Conservation (phyloP, 306 rosid species). For the Citrullus colocynthis region DNA sequence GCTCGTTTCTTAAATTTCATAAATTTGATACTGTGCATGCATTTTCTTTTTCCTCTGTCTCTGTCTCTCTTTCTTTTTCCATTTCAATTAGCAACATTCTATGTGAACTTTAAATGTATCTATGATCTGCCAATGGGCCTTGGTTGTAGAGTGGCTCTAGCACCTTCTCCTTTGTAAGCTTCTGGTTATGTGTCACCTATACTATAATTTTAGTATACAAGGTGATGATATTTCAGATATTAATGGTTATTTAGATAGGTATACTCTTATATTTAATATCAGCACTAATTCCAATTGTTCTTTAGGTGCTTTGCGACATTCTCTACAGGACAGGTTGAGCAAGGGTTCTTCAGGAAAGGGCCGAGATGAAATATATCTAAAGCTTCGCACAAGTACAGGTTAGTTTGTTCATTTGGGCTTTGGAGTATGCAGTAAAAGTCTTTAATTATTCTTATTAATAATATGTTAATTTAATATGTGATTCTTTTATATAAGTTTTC, state of each 20-base stretch:
- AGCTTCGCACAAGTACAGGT: constrained; percentile 94
- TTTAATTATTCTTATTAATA: neutral
- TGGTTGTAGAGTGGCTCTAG: neutral
- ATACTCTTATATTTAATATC: neutral
- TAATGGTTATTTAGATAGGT: neutral
- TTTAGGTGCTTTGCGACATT: constrained; percentile 85
- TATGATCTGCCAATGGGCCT: neutral
- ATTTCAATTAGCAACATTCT: neutral
- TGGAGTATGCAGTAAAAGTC: neutral
- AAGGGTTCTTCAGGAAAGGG: constrained; percentile 54
- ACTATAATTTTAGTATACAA: neutral
- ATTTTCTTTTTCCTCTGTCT: neutral
- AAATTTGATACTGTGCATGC: neutral
- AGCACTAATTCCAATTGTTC: constrained; percentile 10
- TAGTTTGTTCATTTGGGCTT: constrained; percentile 17
- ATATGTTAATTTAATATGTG: neutral
- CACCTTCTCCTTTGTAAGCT: neutral
- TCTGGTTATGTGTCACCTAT: neutral
- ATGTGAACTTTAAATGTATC: neutral
- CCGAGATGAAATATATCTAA: constrained; percentile 81
- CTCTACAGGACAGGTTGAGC: constrained; percentile 86
- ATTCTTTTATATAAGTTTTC: neutral
- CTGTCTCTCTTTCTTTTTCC: neutral
- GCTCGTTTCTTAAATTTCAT: neutral
- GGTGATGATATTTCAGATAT: neutral